Evolutionary conservation across 306 rosid genomes (phyloP), one percentile per base, ranked within the genome.

Genomic region (Sindora glabra): DNA sequence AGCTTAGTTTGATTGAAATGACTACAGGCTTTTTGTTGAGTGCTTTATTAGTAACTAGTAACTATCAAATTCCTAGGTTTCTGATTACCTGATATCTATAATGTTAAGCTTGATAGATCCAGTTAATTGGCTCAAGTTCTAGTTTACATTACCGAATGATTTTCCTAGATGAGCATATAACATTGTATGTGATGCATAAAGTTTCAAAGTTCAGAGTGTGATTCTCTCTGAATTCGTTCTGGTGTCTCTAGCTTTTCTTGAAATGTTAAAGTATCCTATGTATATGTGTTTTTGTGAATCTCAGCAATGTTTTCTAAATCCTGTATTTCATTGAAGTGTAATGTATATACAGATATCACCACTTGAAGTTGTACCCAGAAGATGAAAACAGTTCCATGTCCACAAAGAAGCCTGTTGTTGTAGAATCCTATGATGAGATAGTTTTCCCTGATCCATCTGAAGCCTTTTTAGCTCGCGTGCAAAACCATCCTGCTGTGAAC

Each of bases 321-420:
- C 33, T 71, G 64, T 45, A 34, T 73, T 77, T 67, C 59, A 67
- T 64, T 76, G 64, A 75, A 73, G 80, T 56, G 71, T 62, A 64
- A 56, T 73, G 59, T 67, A 62, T 76, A 68, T 64, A 67, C 87
- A 88, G 96, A 67, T 85, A 68, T 76, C 96, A 85, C 76, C 89
- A 82, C 73, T 80, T 85, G 84, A 88, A 82, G 78, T 74, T 88
- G 81, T 85, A 88, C 71, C 87, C 87, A 13, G 96, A 82, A 67
- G 86, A 82, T 71, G 87, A 85, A 69, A 79, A 76, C 55, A 78
- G 94, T 36, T 74, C 96, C 77, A 74, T 80, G 84, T 82, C 94
- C 12, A 82, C 77, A 39, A 88, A 88, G 68, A 88, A 82, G 77
- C 89, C 94, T 54, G 86, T 88, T 58, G 89, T 82, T 46, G 74